Conservation (phyloP, 73 alveolate species). For the Paramecium octaurelia region DNA sequence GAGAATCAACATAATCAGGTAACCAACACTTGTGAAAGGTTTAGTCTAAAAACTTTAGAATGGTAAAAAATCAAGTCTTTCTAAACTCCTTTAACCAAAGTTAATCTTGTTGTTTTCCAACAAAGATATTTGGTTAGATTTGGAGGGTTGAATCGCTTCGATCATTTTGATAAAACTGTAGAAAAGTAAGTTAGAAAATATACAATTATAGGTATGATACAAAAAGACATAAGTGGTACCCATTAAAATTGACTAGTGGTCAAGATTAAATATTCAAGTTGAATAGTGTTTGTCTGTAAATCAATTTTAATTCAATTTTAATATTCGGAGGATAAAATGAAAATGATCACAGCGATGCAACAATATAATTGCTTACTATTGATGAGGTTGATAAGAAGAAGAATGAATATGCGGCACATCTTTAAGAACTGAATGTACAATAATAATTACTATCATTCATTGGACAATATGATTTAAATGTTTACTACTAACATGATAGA, state of each 20-base stretch:
- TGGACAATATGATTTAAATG: conserved; percentile 27
- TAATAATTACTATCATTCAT: not conserved
- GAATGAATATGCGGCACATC: not conserved
- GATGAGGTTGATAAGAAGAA: not conserved
- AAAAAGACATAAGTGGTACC: conserved; percentile 19
- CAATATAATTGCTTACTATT: not conserved
- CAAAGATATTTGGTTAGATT: not conserved
- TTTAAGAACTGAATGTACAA: not conserved
- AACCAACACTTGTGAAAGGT: not conserved
- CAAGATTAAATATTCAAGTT: not conserved
- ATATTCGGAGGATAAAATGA: not conserved
- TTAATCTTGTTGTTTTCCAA: not conserved
- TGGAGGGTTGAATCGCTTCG: conserved; percentile 28
- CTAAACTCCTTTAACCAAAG: not conserved
- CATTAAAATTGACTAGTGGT: not conserved
- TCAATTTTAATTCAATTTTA: not conserved
- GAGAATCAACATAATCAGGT: not conserved
- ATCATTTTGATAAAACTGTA: conserved; percentile 3
- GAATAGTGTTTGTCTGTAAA: conserved; percentile 1
- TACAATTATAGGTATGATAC: not conserved
- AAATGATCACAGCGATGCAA: not conserved
- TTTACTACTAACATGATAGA: conserved; percentile 5
- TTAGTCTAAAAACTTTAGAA: not conserved
- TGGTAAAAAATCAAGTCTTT: not conserved
- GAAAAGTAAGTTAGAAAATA: not conserved